Percentiles rank a stretch among this genome's conserved stretches.
These are phyloP conservation scores for Gyrodon lividus DNA, from an alignment of 768 basidiomycete genomes.

Conservation along the genomic window DNA sequence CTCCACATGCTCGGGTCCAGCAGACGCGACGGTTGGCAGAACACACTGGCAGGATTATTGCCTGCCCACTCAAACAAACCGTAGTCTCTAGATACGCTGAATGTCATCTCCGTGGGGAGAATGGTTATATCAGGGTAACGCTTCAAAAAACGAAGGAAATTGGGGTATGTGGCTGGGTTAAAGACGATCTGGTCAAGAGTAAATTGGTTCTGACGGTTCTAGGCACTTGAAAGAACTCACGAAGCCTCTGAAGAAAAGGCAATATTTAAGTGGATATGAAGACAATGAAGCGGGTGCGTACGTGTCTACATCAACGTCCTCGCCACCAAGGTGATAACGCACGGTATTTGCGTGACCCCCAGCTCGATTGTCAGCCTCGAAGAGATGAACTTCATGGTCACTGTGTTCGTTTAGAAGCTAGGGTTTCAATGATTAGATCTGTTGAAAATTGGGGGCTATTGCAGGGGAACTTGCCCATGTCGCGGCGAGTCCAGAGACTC, in stretches of 20 bases:
- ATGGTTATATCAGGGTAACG: constrained; percentile 47
- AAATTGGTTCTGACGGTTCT: neutral
- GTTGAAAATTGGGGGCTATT: neutral
- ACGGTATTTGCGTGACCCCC: constrained; percentile 83
- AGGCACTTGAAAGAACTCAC: constrained; percentile 32
- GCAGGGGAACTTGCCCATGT: constrained; percentile 56
- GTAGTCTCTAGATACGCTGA: constrained; percentile 68
- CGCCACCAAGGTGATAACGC: constrained; percentile 41
- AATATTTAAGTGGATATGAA: neutral
- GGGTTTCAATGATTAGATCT: neutral
- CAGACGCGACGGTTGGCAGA: constrained; percentile 63
- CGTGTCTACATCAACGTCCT: constrained; percentile 64
- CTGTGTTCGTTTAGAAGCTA: constrained; percentile 73
- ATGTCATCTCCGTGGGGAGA: constrained; percentile 71
- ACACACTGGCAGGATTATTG: constrained; percentile 56
- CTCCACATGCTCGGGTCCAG: constrained; percentile 69
- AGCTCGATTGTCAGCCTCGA: constrained; percentile 61
- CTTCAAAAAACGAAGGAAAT: constrained; percentile 69
- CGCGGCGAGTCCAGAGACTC: constrained; percentile 75
- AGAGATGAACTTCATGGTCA: constrained; percentile 73
- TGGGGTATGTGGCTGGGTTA: constrained; percentile 76
- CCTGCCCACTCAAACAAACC: constrained; percentile 74
- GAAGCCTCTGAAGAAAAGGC: constrained; percentile 46
- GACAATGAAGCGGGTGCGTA: constrained; percentile 36
- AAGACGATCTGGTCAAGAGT: constrained; percentile 58